These are phyloP conservation scores for Furcasterigmium furcatum DNA, from an alignment of 2,329 filamentous ascomycete genomes.

Conservation along the genomic window DNA sequence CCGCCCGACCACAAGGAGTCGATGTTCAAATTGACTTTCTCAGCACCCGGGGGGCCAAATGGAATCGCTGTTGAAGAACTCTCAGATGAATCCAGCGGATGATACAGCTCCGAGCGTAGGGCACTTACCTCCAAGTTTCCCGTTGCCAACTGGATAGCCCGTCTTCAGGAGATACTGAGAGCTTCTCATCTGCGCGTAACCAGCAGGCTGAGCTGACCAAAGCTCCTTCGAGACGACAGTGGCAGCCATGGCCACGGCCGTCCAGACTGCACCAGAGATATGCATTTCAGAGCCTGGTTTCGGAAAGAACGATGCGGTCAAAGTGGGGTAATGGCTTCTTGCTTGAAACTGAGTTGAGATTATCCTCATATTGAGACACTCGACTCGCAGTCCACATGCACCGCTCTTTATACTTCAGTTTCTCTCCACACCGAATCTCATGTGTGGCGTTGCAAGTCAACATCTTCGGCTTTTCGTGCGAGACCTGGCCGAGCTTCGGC, in stretches of 20 bases:
- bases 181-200: neutral
- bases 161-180: slow-evolving; percentile 22
- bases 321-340: too few relatives aligned
- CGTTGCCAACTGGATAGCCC: slow-evolving; percentile 45
- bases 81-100: neutral
- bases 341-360: too few relatives aligned
- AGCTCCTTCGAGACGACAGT: neutral
- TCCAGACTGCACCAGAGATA: neutral
- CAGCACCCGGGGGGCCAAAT: slow-evolving; percentile 36
- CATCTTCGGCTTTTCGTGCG: too few relatives aligned
- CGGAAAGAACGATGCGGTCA: neutral
- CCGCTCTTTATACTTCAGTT: too few relatives aligned
- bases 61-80: slow-evolving; percentile 27
- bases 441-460: too few relatives aligned
- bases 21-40: slow-evolving; percentile 41
- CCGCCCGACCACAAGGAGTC: slow-evolving; percentile 49
- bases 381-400: too few relatives aligned
- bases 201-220: neutral
- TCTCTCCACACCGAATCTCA: too few relatives aligned
- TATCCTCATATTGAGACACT: too few relatives aligned
- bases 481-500: too few relatives aligned
- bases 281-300: too few relatives aligned
- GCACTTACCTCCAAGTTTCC: slow-evolving; percentile 35
- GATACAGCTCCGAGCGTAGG: too few relatives aligned
- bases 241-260: neutral